Conservation (phyloP, 2,329 filamentous ascomycete species). For the Neonectria coccinea region DNA sequence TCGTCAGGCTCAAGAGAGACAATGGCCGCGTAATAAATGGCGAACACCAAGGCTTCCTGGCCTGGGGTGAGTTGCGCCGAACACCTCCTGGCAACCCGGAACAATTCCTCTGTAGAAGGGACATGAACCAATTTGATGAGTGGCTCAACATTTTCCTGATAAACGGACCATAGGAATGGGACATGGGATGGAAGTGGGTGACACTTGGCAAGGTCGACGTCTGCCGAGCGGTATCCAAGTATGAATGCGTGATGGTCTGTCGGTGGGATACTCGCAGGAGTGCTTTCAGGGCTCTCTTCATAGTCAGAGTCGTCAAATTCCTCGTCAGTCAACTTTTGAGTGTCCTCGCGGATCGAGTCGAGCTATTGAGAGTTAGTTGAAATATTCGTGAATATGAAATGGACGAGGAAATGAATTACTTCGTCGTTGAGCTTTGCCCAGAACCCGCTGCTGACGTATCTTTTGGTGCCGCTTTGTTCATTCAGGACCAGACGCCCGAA, state of each 20-base stretch:
- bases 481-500: constrained; percentile 78
- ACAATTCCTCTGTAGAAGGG: constrained; percentile 71
- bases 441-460: constrained; percentile 82
- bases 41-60: constrained; percentile 73
- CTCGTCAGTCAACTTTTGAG: constrained; percentile 58
- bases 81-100: constrained; percentile 71
- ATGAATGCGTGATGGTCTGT: constrained; percentile 77
- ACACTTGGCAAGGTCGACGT: constrained; percentile 72
- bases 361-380: constrained; percentile 45
- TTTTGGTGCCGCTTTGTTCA: constrained; percentile 73
- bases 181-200: constrained; percentile 76
- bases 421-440: constrained; percentile 83
- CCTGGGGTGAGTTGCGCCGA: constrained; percentile 67
- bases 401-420: constrained; percentile 58
- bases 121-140: constrained; percentile 78
- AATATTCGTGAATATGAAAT: no score
- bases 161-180: constrained; percentile 76
- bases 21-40: constrained; percentile 70
- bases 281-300: constrained; percentile 66
- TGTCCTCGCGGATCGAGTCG: constrained; percentile 61
- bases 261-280: constrained; percentile 50
- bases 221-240: constrained; percentile 78
- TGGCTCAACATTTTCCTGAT: constrained; percentile 79
- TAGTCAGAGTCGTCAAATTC: constrained; percentile 67
- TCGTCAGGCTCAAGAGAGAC: constrained; percentile 71